Evolutionary conservation across 2,329 filamentous ascomycete species (phyloP), one percentile per base, ranked within the genome.

Genomic region (Venturia carpophila): DNA sequence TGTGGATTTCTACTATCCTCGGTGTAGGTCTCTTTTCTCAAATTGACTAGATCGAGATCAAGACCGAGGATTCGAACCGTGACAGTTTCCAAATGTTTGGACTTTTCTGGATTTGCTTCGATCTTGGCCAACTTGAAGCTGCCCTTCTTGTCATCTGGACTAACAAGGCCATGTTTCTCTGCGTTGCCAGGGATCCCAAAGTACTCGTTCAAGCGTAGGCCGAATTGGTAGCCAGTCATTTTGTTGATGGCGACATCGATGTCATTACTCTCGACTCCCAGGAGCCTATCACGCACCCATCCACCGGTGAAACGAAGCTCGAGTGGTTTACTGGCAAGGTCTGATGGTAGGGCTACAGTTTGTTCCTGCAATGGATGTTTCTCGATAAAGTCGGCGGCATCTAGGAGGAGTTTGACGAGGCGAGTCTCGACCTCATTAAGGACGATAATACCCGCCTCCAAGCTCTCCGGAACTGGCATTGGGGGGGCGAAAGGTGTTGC

Each of bases 1-100:
- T 91, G 83, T 1, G 93, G 93, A 71, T 95, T 96, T 43, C 94
- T 86, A 72, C 90, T 96, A 67, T 94, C 86, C n/a, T 91, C 87
- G 0, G 87, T 84, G 71, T 97, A 97, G 0, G 88, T 92, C 77
- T 97, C 94, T 73, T 92, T 95, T 58, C 93, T 84, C 60, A 97
- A 79, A 73, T 97, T 99, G 70, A 99, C 94, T 72, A 99, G 87
- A 73, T 99, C 93, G 60, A 97, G 84, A 72, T 97, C 93, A 61
- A 95, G 82, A 0, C 89, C 91, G 71, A 96, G 87, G 66, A 97
- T 86, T 69, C 83, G 89, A 30, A 90, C 91, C 11, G 91, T 96
- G 61, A 91, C 90, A 0, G 93, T 97, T 76, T 96, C 93, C 17
- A 97, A 83, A 73, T 97, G 91, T 77, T 97, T 97, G 24, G 92